Evolutionary conservation across 345 rosid species (phyloP), one percentile per base, ranked within the genome.

Genomic region (Populus euphratica): DNA sequence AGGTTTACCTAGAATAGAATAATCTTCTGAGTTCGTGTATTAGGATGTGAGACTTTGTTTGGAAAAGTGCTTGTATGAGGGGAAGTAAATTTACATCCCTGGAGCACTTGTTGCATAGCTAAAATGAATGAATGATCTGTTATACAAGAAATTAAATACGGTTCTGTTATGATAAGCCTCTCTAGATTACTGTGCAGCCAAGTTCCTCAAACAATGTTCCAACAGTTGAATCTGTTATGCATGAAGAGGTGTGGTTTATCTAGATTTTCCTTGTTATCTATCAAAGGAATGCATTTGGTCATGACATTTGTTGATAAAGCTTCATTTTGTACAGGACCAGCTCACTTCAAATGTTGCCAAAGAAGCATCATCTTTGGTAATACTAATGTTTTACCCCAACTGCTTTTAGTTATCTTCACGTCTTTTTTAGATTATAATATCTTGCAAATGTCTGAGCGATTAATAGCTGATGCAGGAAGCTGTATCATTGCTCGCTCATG

Each of bases 211-310:
- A 81, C 56, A 78, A 56, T 73, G 79, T 80, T 84, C 76, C 80
- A 72, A 64, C 72, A 18, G 35, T 76, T 54, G 80, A 83, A 68
- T 56, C 78, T 76, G 71, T 73, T 36, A 64, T 65, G 23, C 73
- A 61, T 17, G 73, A 81, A 78, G 87, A 86, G 83, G 91, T 90
- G 8, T 85, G 69, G 73, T 5, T 66, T 61, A 47, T 73, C 70
- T n/a, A 25, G 23, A 47, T 59, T 23, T 59, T 59, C 27, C 64
- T 4, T 59, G n/a, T 17, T 4, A 59, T 59, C 25, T 23, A 59
- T 59, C 64, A 6, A 59, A 59, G 3, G 9, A 59, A 20, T 59
- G 64, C 64, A 59, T 20, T 59, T 59, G 10, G n/a, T 59, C 49
- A 43, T 43, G 16, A 43, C 49, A 43, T 2, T 43, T 43, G 13